A percentile compares a stretch with the other conserved stretches of the same genome.
phyloP scores from a whole-genome alignment of 768 basidiomycete species.

The Trametes cinnabarina region DNA sequence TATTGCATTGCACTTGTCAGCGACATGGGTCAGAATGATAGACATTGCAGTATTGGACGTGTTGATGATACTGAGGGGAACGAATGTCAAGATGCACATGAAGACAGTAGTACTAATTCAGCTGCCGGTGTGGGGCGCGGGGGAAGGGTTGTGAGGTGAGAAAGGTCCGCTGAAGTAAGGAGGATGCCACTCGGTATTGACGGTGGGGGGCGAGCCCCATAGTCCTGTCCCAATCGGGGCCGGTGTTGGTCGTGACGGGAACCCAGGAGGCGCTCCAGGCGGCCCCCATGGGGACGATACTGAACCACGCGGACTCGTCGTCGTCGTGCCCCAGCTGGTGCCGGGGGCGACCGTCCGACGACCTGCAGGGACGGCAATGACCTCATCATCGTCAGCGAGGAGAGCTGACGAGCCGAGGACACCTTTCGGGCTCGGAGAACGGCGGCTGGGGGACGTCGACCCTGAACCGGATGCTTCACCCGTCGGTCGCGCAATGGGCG shows the following conservation, averaged over 20 bases:
- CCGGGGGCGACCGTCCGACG: slow-evolving; percentile 36
- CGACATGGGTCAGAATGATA: slow-evolving; percentile 29
- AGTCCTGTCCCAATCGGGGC: slow-evolving; percentile 29
- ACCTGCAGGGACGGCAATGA: slow-evolving; percentile 53
- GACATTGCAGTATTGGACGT: slow-evolving; percentile 27
- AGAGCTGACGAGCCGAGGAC: slow-evolving; percentile 76
- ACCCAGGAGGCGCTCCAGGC: slow-evolving; percentile 32
- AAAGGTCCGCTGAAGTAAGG: slow-evolving; percentile 50
- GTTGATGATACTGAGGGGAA: not conserved
- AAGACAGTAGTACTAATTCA: slow-evolving; percentile 21
- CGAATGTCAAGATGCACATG: slow-evolving; percentile 26
- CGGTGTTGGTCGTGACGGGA: slow-evolving; percentile 22
- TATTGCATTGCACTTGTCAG: slow-evolving; percentile 30
- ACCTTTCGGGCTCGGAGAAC: slow-evolving; percentile 60
- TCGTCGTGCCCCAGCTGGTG: slow-evolving; percentile 50
- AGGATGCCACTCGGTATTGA: slow-evolving; percentile 51
- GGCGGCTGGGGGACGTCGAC: slow-evolving; percentile 55
- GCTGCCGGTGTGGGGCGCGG: slow-evolving; percentile 40
- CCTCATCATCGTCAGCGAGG: slow-evolving; percentile 78
- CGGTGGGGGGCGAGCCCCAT: slow-evolving; percentile 16
- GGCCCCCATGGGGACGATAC: slow-evolving; percentile 47
- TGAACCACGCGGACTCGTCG: slow-evolving; percentile 43
- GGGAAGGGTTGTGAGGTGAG: slow-evolving; percentile 48
- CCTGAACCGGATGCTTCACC: slow-evolving; percentile 50
- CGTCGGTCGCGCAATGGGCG: slow-evolving; percentile 67